A percentile compares a stretch with the other conserved stretches of the same genome.
These are phyloP conservation scores for Apodospora peruviana DNA, from an alignment of 495 filamentous ascomycete species.

Conservation along the genomic window DNA sequence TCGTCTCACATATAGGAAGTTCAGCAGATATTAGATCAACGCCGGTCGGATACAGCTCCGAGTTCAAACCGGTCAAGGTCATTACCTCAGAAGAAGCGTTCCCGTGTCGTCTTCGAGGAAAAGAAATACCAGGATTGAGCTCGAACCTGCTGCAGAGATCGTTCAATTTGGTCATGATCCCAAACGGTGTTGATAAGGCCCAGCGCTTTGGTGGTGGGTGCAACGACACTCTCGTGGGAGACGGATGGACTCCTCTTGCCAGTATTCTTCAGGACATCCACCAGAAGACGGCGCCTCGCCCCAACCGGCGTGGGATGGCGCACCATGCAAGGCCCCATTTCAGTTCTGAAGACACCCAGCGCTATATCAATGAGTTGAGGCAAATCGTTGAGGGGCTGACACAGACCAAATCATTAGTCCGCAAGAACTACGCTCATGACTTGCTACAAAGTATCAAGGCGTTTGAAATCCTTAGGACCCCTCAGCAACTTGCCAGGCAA, in stretches of 20 bases:
- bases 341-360: background rate
- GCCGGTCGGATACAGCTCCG: background rate
- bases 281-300: no score
- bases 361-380: conserved; percentile 6
- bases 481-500: conserved; percentile 5
- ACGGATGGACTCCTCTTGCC: conserved; percentile 3
- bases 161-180: no score
- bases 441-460: conserved; percentile 18
- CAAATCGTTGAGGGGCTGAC: conserved; percentile 1
- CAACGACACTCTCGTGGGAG: background rate
- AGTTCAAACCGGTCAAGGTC: background rate
- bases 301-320: no score
- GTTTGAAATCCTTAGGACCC: conserved; percentile 5
- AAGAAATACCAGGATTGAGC: conserved; percentile 14
- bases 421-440: conserved; percentile 10
- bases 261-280: conserved; percentile 8
- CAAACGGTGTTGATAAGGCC: no score
- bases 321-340: no score
- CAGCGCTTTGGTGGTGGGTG: no score
- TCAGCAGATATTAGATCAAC: conserved; percentile 30
- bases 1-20: conserved; percentile 34
- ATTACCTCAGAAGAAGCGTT: no score
- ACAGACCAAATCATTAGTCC: conserved; percentile 11
- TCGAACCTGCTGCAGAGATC: conserved; percentile 6
- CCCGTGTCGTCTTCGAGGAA: conserved; percentile 7